Percentiles rank a stretch among this genome's conserved stretches.
These are phyloP conservation scores for Aspergillus sp. DNA, from an alignment of 2,329 filamentous ascomycete genomes.

Conservation along the genomic window DNA sequence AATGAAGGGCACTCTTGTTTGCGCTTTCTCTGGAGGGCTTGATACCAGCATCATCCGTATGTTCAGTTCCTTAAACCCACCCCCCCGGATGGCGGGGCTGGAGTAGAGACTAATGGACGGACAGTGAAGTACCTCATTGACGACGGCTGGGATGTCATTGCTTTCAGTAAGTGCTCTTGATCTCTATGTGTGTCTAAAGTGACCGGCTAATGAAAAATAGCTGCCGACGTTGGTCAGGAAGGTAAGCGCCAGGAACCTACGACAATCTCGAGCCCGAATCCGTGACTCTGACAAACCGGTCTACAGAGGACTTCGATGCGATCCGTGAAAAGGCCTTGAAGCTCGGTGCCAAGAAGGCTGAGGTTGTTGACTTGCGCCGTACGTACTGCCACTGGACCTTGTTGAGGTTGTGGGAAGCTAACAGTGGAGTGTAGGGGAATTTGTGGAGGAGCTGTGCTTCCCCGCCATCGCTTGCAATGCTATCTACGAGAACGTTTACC, in stretches of 20 bases:
- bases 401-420: not conserved
- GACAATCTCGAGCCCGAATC: not conserved
- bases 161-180: slow-evolving; percentile 41
- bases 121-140: slow-evolving; percentile 41
- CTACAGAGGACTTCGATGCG: slow-evolving; percentile 59
- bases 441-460: slow-evolving; percentile 74
- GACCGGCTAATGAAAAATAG: slow-evolving; percentile 18
- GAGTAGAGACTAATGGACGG: slow-evolving; percentile 12
- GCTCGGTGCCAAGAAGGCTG: slow-evolving; percentile 59
- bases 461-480: slow-evolving; percentile 58
- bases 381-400: not conserved
- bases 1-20: slow-evolving; percentile 17
- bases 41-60: slow-evolving; percentile 52
- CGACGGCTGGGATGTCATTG: slow-evolving; percentile 52
- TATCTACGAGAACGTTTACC: slow-evolving; percentile 60
- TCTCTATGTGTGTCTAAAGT: not conserved
- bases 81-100: slow-evolving; percentile 7
- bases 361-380: slow-evolving; percentile 55
- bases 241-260: slow-evolving; percentile 21
- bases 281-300: not conserved
- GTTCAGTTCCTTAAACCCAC: slow-evolving; percentile 13
- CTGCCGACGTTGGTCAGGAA: slow-evolving; percentile 67
- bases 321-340: slow-evolving; percentile 64
- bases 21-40: slow-evolving; percentile 39
- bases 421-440: slow-evolving; percentile 43